Conservation (phyloP, 371 early-diverging fungal species). For the Syncephalastrum contaminatum region DNA sequence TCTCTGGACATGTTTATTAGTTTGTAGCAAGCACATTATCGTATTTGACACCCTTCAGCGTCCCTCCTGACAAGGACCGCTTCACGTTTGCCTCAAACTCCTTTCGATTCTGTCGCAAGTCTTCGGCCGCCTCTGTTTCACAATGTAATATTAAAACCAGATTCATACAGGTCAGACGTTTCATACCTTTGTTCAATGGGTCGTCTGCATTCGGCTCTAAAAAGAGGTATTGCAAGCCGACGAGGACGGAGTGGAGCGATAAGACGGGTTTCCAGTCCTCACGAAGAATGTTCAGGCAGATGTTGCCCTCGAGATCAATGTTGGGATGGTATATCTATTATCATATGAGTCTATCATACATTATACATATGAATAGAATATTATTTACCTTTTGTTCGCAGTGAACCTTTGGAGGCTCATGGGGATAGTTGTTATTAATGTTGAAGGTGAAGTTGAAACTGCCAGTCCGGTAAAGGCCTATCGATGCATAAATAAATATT, state of each 20-base stretch:
- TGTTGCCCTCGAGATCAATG: slow-evolving; percentile 96
- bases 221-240: slow-evolving; percentile 95
- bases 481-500: background rate
- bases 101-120: slow-evolving; percentile 61
- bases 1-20: too few species aligned
- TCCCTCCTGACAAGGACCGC: slow-evolving; percentile 67
- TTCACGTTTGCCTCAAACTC: slow-evolving; percentile 69
- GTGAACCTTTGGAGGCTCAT: slow-evolving; percentile 97
- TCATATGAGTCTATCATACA: slow-evolving; percentile 12
- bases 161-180: slow-evolving; percentile 1
- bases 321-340: slow-evolving; percentile 97
- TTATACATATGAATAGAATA: too few species aligned
- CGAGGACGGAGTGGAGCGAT: slow-evolving; percentile 92
- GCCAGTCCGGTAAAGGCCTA: slow-evolving; percentile 93
- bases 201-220: slow-evolving; percentile 99
- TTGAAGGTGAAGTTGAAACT: slow-evolving; percentile 91
- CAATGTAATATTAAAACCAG: background rate
- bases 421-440: slow-evolving; percentile 95
- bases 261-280: slow-evolving; percentile 99
- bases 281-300: slow-evolving; percentile 98
- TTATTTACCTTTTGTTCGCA: slow-evolving; percentile 92
- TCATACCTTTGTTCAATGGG: slow-evolving; percentile 94
- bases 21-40: slow-evolving; percentile 53
- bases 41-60: slow-evolving; percentile 59
- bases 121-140: slow-evolving; percentile 72